Conservation (phyloP, 1,284 basidiomycete species). For the Trichosporon sp. region DNA sequence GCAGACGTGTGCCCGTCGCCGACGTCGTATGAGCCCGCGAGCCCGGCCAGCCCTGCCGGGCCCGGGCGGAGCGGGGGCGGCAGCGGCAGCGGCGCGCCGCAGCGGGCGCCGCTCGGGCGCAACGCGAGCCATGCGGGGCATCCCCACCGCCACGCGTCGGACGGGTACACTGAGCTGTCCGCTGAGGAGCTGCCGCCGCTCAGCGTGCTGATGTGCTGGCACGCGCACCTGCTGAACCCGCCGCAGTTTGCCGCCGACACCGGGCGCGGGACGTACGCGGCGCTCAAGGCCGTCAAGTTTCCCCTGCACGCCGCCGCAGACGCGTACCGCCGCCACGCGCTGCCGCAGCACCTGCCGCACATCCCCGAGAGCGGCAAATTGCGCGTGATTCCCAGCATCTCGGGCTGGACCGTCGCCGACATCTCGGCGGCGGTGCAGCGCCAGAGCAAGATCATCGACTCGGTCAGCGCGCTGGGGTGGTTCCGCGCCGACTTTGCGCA, state of each 20-base stretch:
- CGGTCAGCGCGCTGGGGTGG: constrained; percentile 34
- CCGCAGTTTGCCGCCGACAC: constrained; percentile 24
- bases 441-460: constrained; percentile 31
- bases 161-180: neutral
- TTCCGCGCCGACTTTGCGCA: constrained; percentile 17
- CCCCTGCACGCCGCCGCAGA: constrained; percentile 17
- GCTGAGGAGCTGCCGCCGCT: constrained; percentile 25
- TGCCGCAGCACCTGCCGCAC: constrained; percentile 13
- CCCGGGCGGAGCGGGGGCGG: too few relatives aligned
- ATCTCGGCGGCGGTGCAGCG: constrained; percentile 32
- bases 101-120: neutral
- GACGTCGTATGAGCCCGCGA: neutral
- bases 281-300: constrained; percentile 21
- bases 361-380: neutral
- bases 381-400: constrained; percentile 8
- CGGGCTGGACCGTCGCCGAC: constrained; percentile 28
- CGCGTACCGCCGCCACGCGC: constrained; percentile 5
- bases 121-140: neutral
- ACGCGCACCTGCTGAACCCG: constrained; percentile 39
- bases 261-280: constrained; percentile 14
- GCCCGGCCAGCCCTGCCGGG: neutral
- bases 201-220: constrained; percentile 38
- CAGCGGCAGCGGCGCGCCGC: neutral
- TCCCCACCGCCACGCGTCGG: neutral
- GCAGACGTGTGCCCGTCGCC: neutral